Evolutionary conservation across 208 protist genomes (phyloP).

Genomic region (Porcisia hertigi): DNA sequence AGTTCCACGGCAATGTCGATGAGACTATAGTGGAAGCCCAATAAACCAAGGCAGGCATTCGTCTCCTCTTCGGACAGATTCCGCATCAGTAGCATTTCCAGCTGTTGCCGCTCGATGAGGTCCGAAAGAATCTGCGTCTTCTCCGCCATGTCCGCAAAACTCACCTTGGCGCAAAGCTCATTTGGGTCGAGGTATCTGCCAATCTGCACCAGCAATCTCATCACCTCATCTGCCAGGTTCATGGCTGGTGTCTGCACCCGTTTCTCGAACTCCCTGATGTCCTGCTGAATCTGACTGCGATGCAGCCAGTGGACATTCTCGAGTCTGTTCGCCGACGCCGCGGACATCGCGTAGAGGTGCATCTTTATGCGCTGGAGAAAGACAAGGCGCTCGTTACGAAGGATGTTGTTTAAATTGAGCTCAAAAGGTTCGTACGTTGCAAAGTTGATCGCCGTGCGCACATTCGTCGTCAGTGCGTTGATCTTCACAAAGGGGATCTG

Average conservation of each 20-base stretch:
- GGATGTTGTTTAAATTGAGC: constrained; percentile 48
- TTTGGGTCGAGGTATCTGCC: constrained; percentile 34
- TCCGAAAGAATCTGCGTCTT: constrained; percentile 31
- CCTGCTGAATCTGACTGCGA: constrained; percentile 14
- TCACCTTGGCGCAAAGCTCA: constrained; percentile 40
- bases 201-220: constrained; percentile 39
- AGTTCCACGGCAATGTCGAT: constrained; percentile 56
- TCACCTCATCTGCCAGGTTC: constrained; percentile 46
- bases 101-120: constrained; percentile 32
- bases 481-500: constrained; percentile 58
- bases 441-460: constrained; percentile 30
- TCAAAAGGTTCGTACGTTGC: constrained; percentile 47
- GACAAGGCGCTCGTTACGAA: constrained; percentile 40
- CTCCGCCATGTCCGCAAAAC: constrained; percentile 40
- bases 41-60: constrained; percentile 38
- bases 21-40: constrained; percentile 44
- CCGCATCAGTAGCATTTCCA: constrained; percentile 41
- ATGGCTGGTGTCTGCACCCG: constrained; percentile 34
- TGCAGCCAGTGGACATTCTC: constrained; percentile 11
- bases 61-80: constrained; percentile 35
- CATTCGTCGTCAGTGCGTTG: constrained; percentile 15
- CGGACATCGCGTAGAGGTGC: constrained; percentile 45
- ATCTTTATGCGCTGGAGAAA: constrained; percentile 38
- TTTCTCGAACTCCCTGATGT: constrained; percentile 38
- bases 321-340: constrained; percentile 34